A percentile compares a stretch with the other conserved stretches of the same genome.
Evolutionary conservation across 257 asterid species (phyloP).

Genomic region (Solanum verrucosum): DNA sequence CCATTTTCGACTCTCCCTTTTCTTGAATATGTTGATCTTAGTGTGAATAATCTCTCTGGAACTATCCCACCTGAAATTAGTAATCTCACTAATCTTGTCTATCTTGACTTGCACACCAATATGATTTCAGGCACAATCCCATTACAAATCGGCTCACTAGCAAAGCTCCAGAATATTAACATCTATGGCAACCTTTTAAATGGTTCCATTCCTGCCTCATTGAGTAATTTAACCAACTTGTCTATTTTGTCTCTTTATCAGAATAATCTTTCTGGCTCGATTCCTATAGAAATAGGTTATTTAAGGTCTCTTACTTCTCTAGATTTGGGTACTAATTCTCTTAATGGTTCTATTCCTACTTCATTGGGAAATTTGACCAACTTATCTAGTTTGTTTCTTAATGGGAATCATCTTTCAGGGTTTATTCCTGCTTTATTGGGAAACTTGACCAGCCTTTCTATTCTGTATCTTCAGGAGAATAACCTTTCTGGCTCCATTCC

Average conservation of each 20-base stretch:
- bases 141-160: background rate
- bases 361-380: background rate
- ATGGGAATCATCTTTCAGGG: background rate
- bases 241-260: background rate
- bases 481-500: background rate
- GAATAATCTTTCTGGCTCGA: background rate
- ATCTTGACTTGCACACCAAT: background rate
- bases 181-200: background rate
- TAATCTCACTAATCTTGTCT: background rate
- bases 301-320: background rate
- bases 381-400: background rate
- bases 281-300: background rate
- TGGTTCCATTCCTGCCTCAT: background rate
- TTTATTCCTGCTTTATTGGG: no score
- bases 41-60: no score
- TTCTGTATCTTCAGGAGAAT: no score
- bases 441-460: no score
- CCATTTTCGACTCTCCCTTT: no score
- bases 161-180: background rate
- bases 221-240: background rate
- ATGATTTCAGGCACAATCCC: background rate
- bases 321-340: background rate
- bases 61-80: no score
- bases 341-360: background rate
- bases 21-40: no score